These are phyloP conservation scores for Zizania latifolia DNA, from an alignment of 176 grass and related monocot genomes.

Conservation along the genomic window DNA sequence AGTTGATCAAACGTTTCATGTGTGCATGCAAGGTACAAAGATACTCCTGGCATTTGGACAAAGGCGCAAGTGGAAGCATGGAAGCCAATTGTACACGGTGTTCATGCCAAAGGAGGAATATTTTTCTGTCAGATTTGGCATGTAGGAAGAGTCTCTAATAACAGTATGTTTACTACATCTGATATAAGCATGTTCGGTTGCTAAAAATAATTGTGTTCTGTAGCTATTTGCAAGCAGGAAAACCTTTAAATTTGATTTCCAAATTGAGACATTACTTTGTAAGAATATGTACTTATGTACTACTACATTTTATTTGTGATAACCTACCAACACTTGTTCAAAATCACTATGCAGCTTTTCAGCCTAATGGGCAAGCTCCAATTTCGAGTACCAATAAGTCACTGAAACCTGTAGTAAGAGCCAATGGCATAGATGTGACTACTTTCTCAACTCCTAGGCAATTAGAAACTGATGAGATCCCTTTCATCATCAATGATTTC, in stretches of 20 bases:
- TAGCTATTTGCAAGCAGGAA: neutral
- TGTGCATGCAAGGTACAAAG: constrained; percentile 41
- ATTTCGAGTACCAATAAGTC: constrained; percentile 52
- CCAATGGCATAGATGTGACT: constrained; percentile 28
- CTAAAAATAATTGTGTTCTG: neutral
- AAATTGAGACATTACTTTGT: neutral
- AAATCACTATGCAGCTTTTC: constrained; percentile 30
- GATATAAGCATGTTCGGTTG: neutral
- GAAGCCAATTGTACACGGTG: constrained; percentile 54
- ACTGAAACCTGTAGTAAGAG: constrained; percentile 29
- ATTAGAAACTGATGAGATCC: constrained; percentile 49
- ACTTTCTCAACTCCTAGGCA: constrained; percentile 34
- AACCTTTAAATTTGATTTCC: neutral
- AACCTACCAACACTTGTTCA: neutral
- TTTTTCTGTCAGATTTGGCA: constrained; percentile 77
- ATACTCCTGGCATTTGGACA: constrained; percentile 64
- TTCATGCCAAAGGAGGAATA: constrained; percentile 50
- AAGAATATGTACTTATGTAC: neutral
- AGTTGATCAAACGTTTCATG: neutral
- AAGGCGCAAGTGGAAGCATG: constrained; percentile 67
- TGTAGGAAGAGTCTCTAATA: constrained; percentile 47
- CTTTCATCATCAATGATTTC: constrained; percentile 46
- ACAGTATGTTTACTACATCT: constrained; percentile 29
- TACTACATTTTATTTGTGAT: neutral
- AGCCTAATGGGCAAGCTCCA: constrained; percentile 58